phyloP scores from a whole-genome alignment of 2,329 filamentous ascomycete species.

The Aspergillus proliferans region DNA sequence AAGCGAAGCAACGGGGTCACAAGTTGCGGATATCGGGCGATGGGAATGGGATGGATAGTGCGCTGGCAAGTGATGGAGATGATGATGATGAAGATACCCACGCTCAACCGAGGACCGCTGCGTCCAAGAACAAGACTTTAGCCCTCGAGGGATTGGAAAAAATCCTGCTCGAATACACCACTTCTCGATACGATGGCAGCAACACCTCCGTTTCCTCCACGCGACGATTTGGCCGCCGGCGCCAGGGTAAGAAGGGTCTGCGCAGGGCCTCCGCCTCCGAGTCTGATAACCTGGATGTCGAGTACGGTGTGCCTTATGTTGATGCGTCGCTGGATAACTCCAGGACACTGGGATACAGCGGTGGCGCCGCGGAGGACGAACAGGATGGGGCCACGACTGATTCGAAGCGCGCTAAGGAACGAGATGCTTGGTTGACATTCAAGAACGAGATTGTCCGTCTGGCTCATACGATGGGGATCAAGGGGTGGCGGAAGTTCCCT shows the following conservation, averaged over 20 bases:
- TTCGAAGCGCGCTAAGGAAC: constrained; percentile 58
- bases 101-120: constrained; percentile 18
- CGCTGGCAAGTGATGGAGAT: constrained; percentile 24
- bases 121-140: constrained; percentile 61
- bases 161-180: constrained; percentile 50
- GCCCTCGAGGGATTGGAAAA: constrained; percentile 75
- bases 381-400: constrained; percentile 39
- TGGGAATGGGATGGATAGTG: constrained; percentile 27
- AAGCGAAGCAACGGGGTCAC: constrained; percentile 56
- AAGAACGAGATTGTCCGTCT: constrained; percentile 88
- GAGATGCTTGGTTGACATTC: constrained; percentile 74
- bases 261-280: constrained; percentile 62
- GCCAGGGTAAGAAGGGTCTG: constrained; percentile 33
- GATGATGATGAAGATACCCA: constrained; percentile 15
- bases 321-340: constrained; percentile 84
- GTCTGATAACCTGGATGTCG: constrained; percentile 77
- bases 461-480: constrained; percentile 79
- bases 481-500: constrained; percentile 82
- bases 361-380: constrained; percentile 41
- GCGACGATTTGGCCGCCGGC: constrained; percentile 14
- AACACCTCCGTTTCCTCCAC: constrained; percentile 11
- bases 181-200: constrained; percentile 22
- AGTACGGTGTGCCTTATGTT: constrained; percentile 74
- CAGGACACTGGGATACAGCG: constrained; percentile 73
- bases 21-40: constrained; percentile 30